A percentile compares a stretch with the other conserved stretches of the same genome.
These are phyloP conservation scores for Puya raimondii DNA, from an alignment of 176 grass and related monocot genomes.

Conservation along the genomic window DNA sequence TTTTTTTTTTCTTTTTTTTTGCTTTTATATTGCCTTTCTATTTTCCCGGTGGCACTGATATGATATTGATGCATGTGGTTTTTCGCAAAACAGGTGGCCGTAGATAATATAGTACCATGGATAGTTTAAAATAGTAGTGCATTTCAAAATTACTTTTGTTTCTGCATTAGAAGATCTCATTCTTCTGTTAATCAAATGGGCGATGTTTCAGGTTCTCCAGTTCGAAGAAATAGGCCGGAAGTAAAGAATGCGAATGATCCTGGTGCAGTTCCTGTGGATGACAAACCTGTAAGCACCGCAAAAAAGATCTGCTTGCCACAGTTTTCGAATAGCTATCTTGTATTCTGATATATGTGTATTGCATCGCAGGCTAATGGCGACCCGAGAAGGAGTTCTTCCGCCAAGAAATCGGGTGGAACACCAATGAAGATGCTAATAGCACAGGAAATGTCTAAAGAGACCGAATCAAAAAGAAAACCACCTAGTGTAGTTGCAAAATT, in stretches of 20 bases:
- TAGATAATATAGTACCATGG: too few relatives aligned
- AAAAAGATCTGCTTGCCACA: not conserved
- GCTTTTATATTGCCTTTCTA: not conserved
- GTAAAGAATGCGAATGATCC: not conserved
- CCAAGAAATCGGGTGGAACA: constrained; percentile 46
- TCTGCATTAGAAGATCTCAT: not conserved
- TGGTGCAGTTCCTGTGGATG: not conserved
- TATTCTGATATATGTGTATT: not conserved
- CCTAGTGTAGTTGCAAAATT: constrained; percentile 70
- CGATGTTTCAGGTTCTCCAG: constrained; percentile 1
- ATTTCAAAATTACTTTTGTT: not conserved
- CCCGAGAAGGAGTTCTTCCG: constrained; percentile 18
- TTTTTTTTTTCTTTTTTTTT: not conserved
- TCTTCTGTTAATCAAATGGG: not conserved
- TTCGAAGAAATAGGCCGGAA: not conserved
- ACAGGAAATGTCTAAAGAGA: constrained; percentile 49
- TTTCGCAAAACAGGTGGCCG: too few relatives aligned
- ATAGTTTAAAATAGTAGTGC: not conserved
- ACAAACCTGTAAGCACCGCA: not conserved
- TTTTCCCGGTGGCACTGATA: not conserved
- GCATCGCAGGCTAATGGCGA: not conserved
- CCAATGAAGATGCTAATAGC: constrained; percentile 53
- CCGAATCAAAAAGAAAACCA: constrained; percentile 54
- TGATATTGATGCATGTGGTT: not conserved
- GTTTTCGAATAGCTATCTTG: not conserved